Evolutionary conservation across 441 rosid genomes (phyloP).

Genomic region (Kokia cookei): DNA sequence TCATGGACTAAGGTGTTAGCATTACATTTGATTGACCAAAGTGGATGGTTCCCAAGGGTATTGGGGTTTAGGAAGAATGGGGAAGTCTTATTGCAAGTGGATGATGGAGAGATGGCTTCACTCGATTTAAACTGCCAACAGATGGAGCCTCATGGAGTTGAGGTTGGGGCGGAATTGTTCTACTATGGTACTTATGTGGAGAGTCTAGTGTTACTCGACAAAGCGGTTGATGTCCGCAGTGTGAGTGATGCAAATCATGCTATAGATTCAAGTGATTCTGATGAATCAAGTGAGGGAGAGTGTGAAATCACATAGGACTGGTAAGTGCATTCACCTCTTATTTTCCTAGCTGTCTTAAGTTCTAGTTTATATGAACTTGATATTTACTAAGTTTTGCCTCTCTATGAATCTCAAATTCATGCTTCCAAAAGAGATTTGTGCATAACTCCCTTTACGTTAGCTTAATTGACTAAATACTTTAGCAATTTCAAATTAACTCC

Average conservation of each 20-base stretch:
- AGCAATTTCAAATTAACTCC: neutral
- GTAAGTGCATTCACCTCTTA: neutral
- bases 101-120: neutral
- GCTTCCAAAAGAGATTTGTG: neutral
- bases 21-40: neutral
- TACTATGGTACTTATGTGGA: neutral
- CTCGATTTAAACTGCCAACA: neutral
- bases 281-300: neutral
- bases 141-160: neutral
- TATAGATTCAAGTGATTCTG: neutral
- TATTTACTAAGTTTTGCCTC: neutral
- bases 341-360: neutral
- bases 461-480: neutral
- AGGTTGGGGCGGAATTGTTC: neutral
- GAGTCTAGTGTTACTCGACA: constrained; percentile 2
- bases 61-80: constrained; percentile 4
- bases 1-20: constrained; percentile 1
- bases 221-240: neutral
- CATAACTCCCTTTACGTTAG: neutral
- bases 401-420: neutral
- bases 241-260: neutral
- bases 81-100: neutral
- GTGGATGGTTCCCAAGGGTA: neutral
- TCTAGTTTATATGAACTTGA: neutral
- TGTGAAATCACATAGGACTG: neutral